These are phyloP conservation scores for Selaginella tamariscina DNA, from an alignment of 75 land plant genomes.

Conservation along the genomic window DNA sequence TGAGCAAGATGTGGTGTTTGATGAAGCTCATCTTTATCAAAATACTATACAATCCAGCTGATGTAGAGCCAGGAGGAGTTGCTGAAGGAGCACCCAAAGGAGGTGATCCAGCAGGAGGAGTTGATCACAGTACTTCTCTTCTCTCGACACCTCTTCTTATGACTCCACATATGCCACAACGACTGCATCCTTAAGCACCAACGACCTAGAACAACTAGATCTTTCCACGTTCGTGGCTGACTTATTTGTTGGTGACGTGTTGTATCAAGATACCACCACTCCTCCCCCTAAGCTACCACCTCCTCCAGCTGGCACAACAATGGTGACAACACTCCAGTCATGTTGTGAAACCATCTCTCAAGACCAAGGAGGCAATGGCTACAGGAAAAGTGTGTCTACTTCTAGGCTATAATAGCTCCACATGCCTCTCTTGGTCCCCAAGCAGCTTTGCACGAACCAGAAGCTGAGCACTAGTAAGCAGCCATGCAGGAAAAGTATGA, in stretches of 20 bases:
- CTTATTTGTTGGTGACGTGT: not conserved
- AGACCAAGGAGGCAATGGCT: not conserved
- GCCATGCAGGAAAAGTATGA: not conserved
- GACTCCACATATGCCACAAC: not conserved
- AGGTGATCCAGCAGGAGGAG: not conserved
- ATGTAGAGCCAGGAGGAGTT: not conserved
- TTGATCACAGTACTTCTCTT: not conserved
- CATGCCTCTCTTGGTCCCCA: not conserved
- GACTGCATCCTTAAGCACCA: not conserved
- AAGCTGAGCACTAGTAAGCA: not conserved
- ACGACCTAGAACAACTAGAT: not conserved
- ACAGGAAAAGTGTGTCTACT: not conserved
- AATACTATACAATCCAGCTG: not conserved
- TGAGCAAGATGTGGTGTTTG: too few species aligned
- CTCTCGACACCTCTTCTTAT: not conserved
- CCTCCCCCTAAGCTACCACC: constrained; percentile 2
- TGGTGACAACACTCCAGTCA: not conserved
- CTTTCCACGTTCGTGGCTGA: not conserved
- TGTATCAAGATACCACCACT: not conserved
- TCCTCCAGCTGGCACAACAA: not conserved
- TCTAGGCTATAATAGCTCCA: not conserved
- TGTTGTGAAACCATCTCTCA: constrained; percentile 1
- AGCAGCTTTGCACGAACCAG: not conserved
- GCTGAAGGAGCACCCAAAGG: not conserved
- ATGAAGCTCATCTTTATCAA: too few species aligned